Base-by-base conservation (phyloP, 2,329 filamentous ascomycete species). In the Diaporthe nobilis region DNA sequence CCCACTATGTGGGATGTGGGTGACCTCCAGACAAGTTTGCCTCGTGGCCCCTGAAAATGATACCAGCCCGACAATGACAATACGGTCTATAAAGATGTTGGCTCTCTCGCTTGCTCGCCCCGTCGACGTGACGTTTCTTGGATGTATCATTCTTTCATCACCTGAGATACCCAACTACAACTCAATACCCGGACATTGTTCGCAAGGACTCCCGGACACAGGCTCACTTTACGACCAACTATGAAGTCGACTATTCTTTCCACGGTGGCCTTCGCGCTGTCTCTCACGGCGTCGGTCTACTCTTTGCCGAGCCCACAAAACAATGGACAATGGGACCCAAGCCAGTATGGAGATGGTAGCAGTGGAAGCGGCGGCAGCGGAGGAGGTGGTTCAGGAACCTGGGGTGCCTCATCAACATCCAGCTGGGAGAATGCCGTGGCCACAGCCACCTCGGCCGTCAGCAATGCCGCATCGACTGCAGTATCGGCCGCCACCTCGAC, bases 401-500 rank as follows among this genome's bases (percentile, higher is more conserved):
- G 44, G 39, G 68, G 57, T 15, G 55, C 60, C 17, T 25, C 37
- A 53, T 42, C 73, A 37, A 75, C 75, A 25, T 75, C 72, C 2
- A 42, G 28, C 34, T 60, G 72, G 12, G 25, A 37, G 34, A 57
- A 51, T 17, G 17, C 73, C 25, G 53, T 57, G 73, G 63, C 65
- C 34, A 31, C 73, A 17, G 53, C 73, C 15, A 72, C 73, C 1
- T 51, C 75, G 15, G 58, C 68, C 25, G 34, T 34, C 10, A 65
- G 60, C 63, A 51, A 71, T 22, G 71, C 73, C 55, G 61, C 75
- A 47, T 51, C 75, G 49, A 58, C 68, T 10, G 71, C 70, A 31
- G 39, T 51, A 39, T 58, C 70, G 25, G 75, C 71, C 47, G 72
- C 78, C 15, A 55, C 47, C 10, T 77, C 82, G 74, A 72, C 82